Percentiles rank a stretch among this genome's conserved stretches.
phyloP scores from a whole-genome alignment of 106 monocot species.

The Dendrobium catenatum region DNA sequence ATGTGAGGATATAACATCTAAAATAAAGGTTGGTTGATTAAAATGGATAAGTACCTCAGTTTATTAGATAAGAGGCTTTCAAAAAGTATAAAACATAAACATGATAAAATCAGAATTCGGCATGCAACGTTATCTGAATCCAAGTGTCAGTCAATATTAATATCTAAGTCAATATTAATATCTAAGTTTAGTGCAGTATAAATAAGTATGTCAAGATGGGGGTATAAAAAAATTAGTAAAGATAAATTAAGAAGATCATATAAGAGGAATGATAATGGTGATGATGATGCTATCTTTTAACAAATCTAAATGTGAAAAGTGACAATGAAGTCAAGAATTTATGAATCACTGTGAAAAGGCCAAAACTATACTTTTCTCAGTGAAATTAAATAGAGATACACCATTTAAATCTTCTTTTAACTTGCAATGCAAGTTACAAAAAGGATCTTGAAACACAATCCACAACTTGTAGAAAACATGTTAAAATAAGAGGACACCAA shows the following conservation, averaged over 20 bases:
- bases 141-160: not conserved
- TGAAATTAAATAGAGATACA: not conserved
- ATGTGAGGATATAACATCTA: too few species aligned
- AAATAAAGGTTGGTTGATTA: too few species aligned
- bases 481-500: not conserved
- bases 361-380: not conserved
- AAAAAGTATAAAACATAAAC: too few species aligned
- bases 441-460: not conserved
- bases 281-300: not conserved
- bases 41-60: too few species aligned
- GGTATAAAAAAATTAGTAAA: not conserved
- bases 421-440: not conserved
- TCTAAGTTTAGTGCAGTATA: not conserved
- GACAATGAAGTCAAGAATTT: not conserved
- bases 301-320: not conserved
- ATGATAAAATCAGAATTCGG: too few species aligned
- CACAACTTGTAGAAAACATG: not conserved
- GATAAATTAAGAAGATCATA: too few species aligned
- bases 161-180: not conserved
- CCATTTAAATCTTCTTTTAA: not conserved
- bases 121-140: not conserved
- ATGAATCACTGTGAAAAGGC: not conserved
- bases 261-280: not conserved
- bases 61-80: too few species aligned
- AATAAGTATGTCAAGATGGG: not conserved